Conservation (phyloP, 2,329 filamentous ascomycete species). For the Penicillium sp. region DNA sequence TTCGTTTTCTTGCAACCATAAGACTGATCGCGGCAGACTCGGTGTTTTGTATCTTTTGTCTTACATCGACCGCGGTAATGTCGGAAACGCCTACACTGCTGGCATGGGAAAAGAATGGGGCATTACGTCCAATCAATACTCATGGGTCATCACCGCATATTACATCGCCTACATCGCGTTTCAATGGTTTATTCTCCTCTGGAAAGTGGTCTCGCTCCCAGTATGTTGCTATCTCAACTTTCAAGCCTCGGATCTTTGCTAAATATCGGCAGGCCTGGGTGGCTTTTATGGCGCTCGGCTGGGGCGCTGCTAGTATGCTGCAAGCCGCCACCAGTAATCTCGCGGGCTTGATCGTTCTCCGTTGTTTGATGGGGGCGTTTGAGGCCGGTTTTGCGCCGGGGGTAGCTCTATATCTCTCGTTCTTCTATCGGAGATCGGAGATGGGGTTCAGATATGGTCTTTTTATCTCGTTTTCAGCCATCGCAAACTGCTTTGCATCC, state of each 20-base stretch:
- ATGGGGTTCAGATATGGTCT: constrained; percentile 75
- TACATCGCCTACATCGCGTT: constrained; percentile 9
- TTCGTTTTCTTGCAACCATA: neutral
- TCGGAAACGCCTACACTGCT: constrained; percentile 12
- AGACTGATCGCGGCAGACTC: neutral
- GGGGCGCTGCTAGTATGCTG: constrained; percentile 3
- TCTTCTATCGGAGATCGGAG: constrained; percentile 61
- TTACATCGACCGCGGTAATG: constrained; percentile 5
- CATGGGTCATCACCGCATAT: constrained; percentile 6
- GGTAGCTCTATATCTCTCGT: constrained; percentile 46
- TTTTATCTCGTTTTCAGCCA: constrained; percentile 68
- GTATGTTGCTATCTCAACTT: neutral
- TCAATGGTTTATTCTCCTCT: constrained; percentile 4
- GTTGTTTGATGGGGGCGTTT: constrained; percentile 14
- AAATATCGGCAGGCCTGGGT: constrained; percentile 1
- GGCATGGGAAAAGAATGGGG: constrained; percentile 6
- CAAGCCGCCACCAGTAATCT: constrained; percentile 1
- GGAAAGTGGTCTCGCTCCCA: neutral
- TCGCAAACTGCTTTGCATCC: constrained; percentile 65
- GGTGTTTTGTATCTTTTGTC: neutral
- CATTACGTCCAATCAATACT: constrained; percentile 7
- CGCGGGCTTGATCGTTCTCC: constrained; percentile 11
- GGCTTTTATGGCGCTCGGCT: constrained; percentile 6
- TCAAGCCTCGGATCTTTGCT: neutral
- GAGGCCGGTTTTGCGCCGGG: constrained; percentile 11